Evolutionary conservation across 2,329 filamentous ascomycete genomes (phyloP), one percentile per base, ranked within the genome.

Genomic region (Rutstroemia sp.): DNA sequence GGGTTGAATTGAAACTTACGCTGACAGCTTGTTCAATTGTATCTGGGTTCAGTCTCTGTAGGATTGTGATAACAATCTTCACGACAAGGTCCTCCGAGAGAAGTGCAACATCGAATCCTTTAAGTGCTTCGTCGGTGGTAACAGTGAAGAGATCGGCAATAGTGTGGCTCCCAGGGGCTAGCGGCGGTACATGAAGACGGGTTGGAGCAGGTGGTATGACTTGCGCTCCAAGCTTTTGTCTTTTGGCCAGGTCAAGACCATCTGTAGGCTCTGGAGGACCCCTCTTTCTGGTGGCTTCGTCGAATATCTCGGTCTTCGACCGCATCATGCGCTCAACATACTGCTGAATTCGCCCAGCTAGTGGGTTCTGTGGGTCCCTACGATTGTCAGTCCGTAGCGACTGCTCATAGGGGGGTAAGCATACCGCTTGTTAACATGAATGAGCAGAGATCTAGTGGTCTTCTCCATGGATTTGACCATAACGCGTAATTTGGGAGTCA

Each of bases 401-500:
- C n/a, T 49, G 23, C 8, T 30, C 42, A 23, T 50, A 39, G 8
- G 47, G 46, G 52, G 40, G 48, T 25, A 36, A 21, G 39, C 76
- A 63, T 77, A 89, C 86, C 84, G 81, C 74, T 92, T 92, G 63
- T 87, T 77, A 53, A 96, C 76, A 71, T 96, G 92, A 53, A 92
- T 80, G 40, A 97, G 78, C 48, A 99, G 75, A 63, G 91, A 84
- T 65, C 91, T 83, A 3, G 88, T 88, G 23, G 94, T 99, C 69
- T 95, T 90, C 71, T 96, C 92, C 84, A 99, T 94, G 5, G 92
- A 97, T 72, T 86, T 90, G 59, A 95, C 80, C 65, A 92, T 83
- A 58, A 99, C 87, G 64, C 87, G 90, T 50, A 82, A 81, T 68
- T 85, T 89, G 2, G 89, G 81, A 0, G 88, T 92, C 76, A 95